Evolutionary conservation across 768 basidiomycete genomes (phyloP).

Genomic region (Suillus decipiens): DNA sequence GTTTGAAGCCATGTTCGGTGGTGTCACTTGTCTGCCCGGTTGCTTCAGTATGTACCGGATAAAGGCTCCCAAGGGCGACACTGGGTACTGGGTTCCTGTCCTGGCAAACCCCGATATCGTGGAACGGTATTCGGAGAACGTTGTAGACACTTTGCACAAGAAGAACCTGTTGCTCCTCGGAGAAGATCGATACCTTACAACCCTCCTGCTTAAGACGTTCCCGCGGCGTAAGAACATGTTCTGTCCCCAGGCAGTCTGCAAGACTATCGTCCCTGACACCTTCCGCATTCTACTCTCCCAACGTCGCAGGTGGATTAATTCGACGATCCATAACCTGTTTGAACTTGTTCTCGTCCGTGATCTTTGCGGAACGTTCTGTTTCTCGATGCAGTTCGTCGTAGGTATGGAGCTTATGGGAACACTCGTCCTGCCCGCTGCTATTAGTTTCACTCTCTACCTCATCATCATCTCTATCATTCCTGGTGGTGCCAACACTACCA

Average conservation of each 20-base stretch:
- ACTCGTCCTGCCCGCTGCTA: slow-evolving; percentile 94
- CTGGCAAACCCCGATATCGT: slow-evolving; percentile 98
- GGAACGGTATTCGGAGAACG: slow-evolving; percentile 98
- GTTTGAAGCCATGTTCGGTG: slow-evolving; percentile 99
- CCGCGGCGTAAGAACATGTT: slow-evolving; percentile 99
- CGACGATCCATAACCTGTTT: slow-evolving; percentile 96
- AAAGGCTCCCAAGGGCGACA: slow-evolving; percentile 97
- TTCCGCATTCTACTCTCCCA: slow-evolving; percentile 93
- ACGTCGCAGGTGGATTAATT: slow-evolving; percentile 99
- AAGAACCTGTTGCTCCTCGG: slow-evolving; percentile 96
- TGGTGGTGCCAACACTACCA: slow-evolving; percentile 71
- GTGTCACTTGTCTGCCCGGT: slow-evolving; percentile 98
- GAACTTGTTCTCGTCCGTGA: slow-evolving; percentile 94
- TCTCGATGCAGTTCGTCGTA: slow-evolving; percentile 99
- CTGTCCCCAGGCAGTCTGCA: slow-evolving; percentile 98
- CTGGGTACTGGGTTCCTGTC: slow-evolving; percentile 98
- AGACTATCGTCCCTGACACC: slow-evolving; percentile 97
- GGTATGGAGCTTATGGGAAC: slow-evolving; percentile 98
- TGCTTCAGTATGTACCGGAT: slow-evolving; percentile 99
- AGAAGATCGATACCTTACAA: slow-evolving; percentile 99
- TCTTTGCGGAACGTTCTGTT: slow-evolving; percentile 99
- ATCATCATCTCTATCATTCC: slow-evolving; percentile 88
- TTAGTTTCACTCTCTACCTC: slow-evolving; percentile 94
- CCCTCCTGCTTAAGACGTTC: slow-evolving; percentile 98
- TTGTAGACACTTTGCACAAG: slow-evolving; percentile 99